Conservation (phyloP, 1,284 basidiomycete genomes). For the Athelia sp. region DNA sequence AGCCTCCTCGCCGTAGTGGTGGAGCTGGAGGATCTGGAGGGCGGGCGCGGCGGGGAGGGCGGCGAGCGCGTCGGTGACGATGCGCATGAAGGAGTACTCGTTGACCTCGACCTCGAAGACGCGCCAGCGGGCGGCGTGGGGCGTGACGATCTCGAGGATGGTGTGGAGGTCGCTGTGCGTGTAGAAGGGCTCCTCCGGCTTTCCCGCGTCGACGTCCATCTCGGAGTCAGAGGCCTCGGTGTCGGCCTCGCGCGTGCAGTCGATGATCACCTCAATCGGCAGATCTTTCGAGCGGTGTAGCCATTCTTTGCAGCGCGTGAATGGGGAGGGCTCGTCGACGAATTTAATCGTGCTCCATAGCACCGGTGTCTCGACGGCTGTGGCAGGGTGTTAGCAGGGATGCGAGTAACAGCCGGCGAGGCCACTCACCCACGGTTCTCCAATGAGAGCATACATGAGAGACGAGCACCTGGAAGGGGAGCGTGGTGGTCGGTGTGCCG, state of each 20-base stretch:
- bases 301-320: constrained; percentile 36
- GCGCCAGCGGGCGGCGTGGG: constrained; percentile 49
- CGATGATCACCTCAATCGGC: constrained; percentile 43
- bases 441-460: constrained; percentile 38
- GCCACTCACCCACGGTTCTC: constrained; percentile 17
- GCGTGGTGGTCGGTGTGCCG: constrained; percentile 13
- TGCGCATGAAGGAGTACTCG: constrained; percentile 41
- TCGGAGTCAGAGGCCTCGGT: constrained; percentile 1
- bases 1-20: constrained; percentile 39
- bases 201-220: constrained; percentile 14
- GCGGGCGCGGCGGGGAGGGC: constrained; percentile 38
- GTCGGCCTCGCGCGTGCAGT: constrained; percentile 28
- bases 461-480: constrained; percentile 34
- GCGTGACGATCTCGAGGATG: constrained; percentile 45
- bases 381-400: no score
- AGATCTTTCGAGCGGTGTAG: constrained; percentile 41
- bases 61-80: constrained; percentile 37
- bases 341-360: constrained; percentile 25
- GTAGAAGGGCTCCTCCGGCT: neutral
- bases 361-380: constrained; percentile 21
- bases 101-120: constrained; percentile 38
- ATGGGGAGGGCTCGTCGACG: constrained; percentile 20
- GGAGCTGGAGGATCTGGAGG: constrained; percentile 46
- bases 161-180: constrained; percentile 24
- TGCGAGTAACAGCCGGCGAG: neutral